A percentile compares a stretch with the other conserved stretches of the same genome.
Evolutionary conservation across 495 filamentous ascomycete species (phyloP).

Genomic region (Neurospora sp.): DNA sequence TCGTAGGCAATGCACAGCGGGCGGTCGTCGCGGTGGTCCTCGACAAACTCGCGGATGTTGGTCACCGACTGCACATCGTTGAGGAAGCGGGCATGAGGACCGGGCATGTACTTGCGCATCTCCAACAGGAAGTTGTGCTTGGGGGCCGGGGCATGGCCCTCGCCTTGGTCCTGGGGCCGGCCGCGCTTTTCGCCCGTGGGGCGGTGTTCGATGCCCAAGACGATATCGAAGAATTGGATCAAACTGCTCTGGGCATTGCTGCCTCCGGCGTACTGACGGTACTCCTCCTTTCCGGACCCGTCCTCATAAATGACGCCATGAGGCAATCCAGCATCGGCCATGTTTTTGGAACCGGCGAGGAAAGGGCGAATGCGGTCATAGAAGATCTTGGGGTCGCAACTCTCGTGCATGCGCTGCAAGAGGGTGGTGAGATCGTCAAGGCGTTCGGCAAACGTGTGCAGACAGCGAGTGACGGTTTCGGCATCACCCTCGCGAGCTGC

Average conservation of each 20-base stretch:
- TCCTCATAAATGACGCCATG: conserved; percentile 83
- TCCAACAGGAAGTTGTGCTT: conserved; percentile 89
- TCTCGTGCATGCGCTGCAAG: conserved; percentile 80
- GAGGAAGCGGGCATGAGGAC: conserved; percentile 80
- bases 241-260: conserved; percentile 95
- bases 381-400: conserved; percentile 87
- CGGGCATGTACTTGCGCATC: conserved; percentile 96
- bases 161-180: conserved; percentile 32
- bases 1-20: conserved; percentile 75
- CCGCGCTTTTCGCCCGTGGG: conserved; percentile 66
- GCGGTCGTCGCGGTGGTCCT: conserved; percentile 48
- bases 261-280: conserved; percentile 80
- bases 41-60: conserved; percentile 83
- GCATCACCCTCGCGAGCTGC: conserved; percentile 68
- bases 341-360: conserved; percentile 92
- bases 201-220: conserved; percentile 82
- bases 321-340: conserved; percentile 86
- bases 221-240: conserved; percentile 93
- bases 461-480: conserved; percentile 58
- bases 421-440: conserved; percentile 72
- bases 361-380: conserved; percentile 92
- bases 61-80: conserved; percentile 67
- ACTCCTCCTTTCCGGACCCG: conserved; percentile 56
- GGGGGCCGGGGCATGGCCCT: conserved; percentile 44
- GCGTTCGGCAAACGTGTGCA: conserved; percentile 71